Evolutionary conservation across 2,329 filamentous ascomycete species (phyloP), one percentile per base, ranked within the genome.

Genomic region (Fusarium sp.): DNA sequence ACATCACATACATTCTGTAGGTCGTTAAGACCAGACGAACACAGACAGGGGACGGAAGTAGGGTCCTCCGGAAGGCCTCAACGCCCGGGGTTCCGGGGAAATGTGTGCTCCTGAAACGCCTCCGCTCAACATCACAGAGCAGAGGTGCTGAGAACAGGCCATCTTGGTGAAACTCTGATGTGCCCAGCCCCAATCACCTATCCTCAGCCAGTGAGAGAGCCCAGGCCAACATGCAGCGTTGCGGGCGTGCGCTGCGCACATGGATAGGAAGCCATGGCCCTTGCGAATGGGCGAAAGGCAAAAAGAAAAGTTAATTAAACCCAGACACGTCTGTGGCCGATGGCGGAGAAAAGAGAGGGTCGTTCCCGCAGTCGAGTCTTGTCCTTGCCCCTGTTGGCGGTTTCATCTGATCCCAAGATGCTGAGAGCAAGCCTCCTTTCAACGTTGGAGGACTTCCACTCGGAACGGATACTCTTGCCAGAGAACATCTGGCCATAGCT

Each of bases 381-480:
- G 38, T 43, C 64, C 38, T 59, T 58, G 52, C 68, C 61, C 22
- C 63, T 66, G 70, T 61, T 67, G 61, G 58, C 35, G 54, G 65
- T 72, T 73, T 78, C 76, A 78, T 66, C 64, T 74, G 68, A 58
- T 69, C 68, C 69, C 38, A 58, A 63, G 70, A 60, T 52, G 50
- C 43, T 58, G 35, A 52, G 54, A 62, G 33, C 47, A 52, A 68
- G 66, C 52, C 45, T 25, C 59, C 45, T 58, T 47, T 56, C 40
- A 33, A 17, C 30, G 22, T 50, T 37, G 2, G 20, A 25, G 14
- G 20, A 45, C 20, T 33, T 52, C 33, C 43, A 54, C 59, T 50
- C 50, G 56, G 58, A 25, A 52, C 17, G 27, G 27, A 54, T 50
- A 17, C 20, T 47, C 66, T 63, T 45, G 45, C 33, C 37, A 60